These are phyloP conservation scores for Penicillium desertorum DNA, from an alignment of 495 filamentous ascomycete species.

Conservation along the genomic window DNA sequence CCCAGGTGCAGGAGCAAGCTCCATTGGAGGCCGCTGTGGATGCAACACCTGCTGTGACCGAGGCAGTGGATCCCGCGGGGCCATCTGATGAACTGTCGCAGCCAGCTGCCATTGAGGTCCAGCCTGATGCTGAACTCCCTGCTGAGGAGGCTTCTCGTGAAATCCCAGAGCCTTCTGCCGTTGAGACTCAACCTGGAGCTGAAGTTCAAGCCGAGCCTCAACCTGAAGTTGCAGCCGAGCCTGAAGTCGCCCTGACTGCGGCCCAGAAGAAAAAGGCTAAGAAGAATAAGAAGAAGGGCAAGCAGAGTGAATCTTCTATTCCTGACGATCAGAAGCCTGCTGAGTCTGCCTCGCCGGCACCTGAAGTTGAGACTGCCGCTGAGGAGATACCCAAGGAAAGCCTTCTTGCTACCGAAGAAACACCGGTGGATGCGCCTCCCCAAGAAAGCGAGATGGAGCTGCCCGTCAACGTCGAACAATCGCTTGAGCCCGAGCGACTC, in stretches of 20 bases:
- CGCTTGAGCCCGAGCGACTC: constrained; percentile 6
- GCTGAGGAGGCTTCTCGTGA: background rate
- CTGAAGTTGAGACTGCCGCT: constrained; percentile 5
- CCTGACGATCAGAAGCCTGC: constrained; percentile 20
- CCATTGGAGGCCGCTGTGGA: constrained; percentile 7
- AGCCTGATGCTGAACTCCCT: background rate
- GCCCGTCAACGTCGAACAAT: background rate
- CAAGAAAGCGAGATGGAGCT: constrained; percentile 7
- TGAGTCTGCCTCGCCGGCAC: constrained; percentile 14
- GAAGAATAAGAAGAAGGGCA: constrained; percentile 40
- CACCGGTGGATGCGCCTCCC: background rate
- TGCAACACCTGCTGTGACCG: background rate
- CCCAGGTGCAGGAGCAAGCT: constrained; percentile 8
- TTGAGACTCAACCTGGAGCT: constrained; percentile 7
- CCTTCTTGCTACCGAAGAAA: background rate
- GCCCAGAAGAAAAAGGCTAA: constrained; percentile 41
- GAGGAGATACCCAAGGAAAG: constrained; percentile 4
- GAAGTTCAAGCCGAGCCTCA: constrained; percentile 9
- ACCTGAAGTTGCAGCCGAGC: constrained; percentile 11
- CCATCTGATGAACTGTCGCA: background rate
- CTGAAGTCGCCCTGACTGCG: constrained; percentile 25
- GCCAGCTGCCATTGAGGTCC: background rate
- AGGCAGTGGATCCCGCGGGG: background rate
- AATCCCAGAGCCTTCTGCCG: constrained; percentile 9
- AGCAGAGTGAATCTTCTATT: constrained; percentile 20